Evolutionary conservation across 805 yeast genomes (phyloP), one percentile per base, ranked within the genome.

Genomic region (Metschnikowia rubicola): DNA sequence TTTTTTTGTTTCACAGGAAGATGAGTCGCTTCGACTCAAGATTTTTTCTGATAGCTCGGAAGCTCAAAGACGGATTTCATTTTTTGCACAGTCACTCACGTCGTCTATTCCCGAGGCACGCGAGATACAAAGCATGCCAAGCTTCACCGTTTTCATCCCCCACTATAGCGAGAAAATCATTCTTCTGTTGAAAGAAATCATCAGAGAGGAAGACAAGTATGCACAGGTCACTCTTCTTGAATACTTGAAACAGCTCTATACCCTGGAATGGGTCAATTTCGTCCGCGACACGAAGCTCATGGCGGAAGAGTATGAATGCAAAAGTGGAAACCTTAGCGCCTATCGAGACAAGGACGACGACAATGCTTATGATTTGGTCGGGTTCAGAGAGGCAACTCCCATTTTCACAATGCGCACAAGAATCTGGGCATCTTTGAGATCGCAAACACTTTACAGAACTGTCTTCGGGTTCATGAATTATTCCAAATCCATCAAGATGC

Each of bases 401-500:
- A 97, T 91, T 67, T 94, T 88, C 73, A 88, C 96, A 46, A 74
- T 94, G 63, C 84, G 99, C 74, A 94, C 98, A 9, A 80, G 99
- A 74, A 89, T 92, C 59, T 92, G 99, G 99, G 99, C 99, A 35
- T 92, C 98, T 28, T 79, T 94, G 61, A 83, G 99, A 72, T 86
- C 97, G 35, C 99, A 92, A 76, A 94, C 99, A 32, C 75, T 92
- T 61, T 92, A 92, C 75, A 85, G 99, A 70, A 94, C 99, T 40
- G 92, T 92, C 44, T 88, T 97, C 46, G 99, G 99, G 63, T 94
- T 92, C 75, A 92, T 92, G 99, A 94, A 92, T 74, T 92, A 92
- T 67, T 86, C 97, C 30, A 85, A 97, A 69, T 98, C 99, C 30
- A 89, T 92, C 63, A 94, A 91, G 70, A 74, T 92, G 61, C 76